These are phyloP conservation scores for Camillea tinctor DNA, from an alignment of 2,329 filamentous ascomycete species.

Conservation along the genomic window DNA sequence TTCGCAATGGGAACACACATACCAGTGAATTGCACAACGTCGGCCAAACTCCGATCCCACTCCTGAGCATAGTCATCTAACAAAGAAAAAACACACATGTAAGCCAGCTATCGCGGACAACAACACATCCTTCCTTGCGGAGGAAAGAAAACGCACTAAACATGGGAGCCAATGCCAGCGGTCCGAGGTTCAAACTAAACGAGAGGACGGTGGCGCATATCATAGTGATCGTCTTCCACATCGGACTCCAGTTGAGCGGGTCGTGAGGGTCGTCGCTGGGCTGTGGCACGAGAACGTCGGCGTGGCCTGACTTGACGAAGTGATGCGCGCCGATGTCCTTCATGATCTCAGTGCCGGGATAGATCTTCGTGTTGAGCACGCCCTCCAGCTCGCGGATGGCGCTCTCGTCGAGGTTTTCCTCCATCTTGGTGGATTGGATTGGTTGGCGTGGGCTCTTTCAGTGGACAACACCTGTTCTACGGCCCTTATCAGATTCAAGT, in stretches of 20 bases:
- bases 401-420: conserved; percentile 27
- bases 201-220: conserved; percentile 36
- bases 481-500: too few relatives aligned
- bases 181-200: conserved; percentile 43
- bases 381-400: conserved; percentile 16
- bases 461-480: too few relatives aligned
- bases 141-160: conserved; percentile 36
- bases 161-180: conserved; percentile 49
- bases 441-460: neutral
- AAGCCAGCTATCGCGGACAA: neutral
- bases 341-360: conserved; percentile 40
- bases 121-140: neutral
- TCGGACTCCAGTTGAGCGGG: conserved; percentile 47
- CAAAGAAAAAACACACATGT: conserved; percentile 44
- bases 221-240: conserved; percentile 42
- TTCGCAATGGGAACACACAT: neutral
- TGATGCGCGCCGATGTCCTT: conserved; percentile 58
- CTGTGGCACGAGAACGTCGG: conserved; percentile 46
- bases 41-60: conserved; percentile 51
- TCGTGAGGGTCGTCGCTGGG: conserved; percentile 48
- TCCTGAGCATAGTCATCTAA: conserved; percentile 52
- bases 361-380: conserved; percentile 33
- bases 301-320: conserved; percentile 56
- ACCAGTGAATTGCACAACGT: conserved; percentile 47
- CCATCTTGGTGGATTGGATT: conserved; percentile 1